Base-by-base conservation (phyloP, 257 asterid genomes). In the Primulina huaijiensis region DNA sequence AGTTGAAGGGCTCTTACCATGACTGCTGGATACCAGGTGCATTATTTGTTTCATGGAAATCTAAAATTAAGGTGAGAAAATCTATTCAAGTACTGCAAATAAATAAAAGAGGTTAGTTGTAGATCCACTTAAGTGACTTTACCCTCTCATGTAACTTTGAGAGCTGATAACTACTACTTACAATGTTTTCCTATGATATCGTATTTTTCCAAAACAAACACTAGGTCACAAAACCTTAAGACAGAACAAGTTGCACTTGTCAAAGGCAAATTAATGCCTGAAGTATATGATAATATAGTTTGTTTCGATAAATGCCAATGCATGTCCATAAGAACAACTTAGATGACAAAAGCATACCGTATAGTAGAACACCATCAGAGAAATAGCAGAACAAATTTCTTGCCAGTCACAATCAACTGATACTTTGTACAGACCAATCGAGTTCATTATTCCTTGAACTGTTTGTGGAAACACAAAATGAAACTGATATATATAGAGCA, bases 401-500 rank as follows among this genome's bases (percentile, higher is more conserved):
- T 88, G 96, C 90, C 90, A 79, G 80, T 84, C 89, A 60, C 93
- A 86, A 67, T 81, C 78, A 55, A 70, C 78, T 63, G 93, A 85
- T 75, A 84, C 77, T 79, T 84, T 81, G 85, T 83, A 89, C 60
- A 94, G 84, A 62, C 99, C 96, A 59, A 90, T 77, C 67, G 79
- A 84, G 64, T 85, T 87, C 29, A 88, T 82, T 62, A 87, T 64
- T 63, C 33, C 64, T 68, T 77, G 80, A 71, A 82, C 67, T 63
- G 82, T 75, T 57, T 79, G 85, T 25, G 89, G 88, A 73, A 90
- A 79, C 71, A 76, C 81, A 77, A 94, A 29, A 75, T 86, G 97
- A 74, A 94, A 95, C 87, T 94, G 99, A 80, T 90, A 89, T 65
- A 79, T 70, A 74, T 91, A 94, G 55, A 90, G 88, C 67, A 91